Conservation (phyloP, 495 filamentous ascomycete species). For the Opeltia flavorubescens region DNA sequence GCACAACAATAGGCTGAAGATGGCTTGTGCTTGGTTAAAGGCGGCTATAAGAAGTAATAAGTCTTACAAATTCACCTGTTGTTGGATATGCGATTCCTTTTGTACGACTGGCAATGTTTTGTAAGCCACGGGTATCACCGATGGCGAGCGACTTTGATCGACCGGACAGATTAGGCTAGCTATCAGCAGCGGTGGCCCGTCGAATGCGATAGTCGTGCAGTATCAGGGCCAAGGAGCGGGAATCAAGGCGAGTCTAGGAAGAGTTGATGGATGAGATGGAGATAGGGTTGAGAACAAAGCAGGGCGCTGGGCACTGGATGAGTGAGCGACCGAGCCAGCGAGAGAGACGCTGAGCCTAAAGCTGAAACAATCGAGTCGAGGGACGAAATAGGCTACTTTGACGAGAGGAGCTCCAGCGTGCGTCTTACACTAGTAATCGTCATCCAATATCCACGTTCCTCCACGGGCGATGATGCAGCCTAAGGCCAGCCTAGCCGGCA, state of each 20-base stretch:
- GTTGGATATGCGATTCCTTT: too few species aligned
- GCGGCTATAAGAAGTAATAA: neutral
- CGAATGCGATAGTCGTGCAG: too few species aligned
- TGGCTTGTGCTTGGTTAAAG: neutral
- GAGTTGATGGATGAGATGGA: neutral
- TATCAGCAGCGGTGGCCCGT: neutral
- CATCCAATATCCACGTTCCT: neutral
- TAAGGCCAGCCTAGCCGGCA: neutral
- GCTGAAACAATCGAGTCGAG: neutral
- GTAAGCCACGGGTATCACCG: neutral
- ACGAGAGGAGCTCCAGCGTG: too few species aligned
- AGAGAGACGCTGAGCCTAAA: too few species aligned
- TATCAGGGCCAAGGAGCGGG: too few species aligned
- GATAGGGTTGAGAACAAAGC: neutral
- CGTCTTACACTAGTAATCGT: neutral
- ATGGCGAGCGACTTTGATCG: neutral
- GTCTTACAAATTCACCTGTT: neutral
- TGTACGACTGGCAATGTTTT: too few species aligned
- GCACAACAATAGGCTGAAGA: neutral
- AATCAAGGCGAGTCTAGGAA: too few species aligned
- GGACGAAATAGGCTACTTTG: neutral
- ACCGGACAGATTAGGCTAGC: neutral
- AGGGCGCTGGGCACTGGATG: too few species aligned
- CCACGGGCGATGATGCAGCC: neutral
- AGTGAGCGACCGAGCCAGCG: too few species aligned